A percentile compares a stretch with the other conserved stretches of the same genome.
Conservation (phyloP, 345 rosid species). For the Carallia pectinifolia region DNA sequence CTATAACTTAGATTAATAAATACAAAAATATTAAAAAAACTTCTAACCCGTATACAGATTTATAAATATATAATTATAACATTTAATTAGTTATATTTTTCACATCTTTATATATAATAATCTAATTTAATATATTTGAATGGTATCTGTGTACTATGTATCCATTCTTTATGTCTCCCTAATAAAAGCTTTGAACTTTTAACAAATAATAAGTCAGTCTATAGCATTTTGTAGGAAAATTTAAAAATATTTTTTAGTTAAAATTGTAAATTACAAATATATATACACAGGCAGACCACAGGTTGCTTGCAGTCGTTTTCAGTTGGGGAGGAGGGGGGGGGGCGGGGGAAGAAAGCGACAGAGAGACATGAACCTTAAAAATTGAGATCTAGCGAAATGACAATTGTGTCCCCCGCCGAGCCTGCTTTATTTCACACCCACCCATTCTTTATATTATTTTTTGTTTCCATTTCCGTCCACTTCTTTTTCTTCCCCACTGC, state of each 20-base stretch:
- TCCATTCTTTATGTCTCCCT: not conserved
- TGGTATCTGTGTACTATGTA: too few species aligned
- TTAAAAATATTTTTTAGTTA: too few species aligned
- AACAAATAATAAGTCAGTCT: constrained; percentile 32
- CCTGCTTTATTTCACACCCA: not conserved
- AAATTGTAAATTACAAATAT: not conserved
- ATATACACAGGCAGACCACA: constrained; percentile 56
- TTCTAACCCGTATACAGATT: not conserved
- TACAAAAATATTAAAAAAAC: not conserved
- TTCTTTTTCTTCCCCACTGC: constrained; percentile 15
- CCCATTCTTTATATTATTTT: not conserved
- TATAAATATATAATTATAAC: not conserved
- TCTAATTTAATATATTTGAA: too few species aligned
- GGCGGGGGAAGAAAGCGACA: constrained; percentile 21
- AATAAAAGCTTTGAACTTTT: constrained; percentile 10
- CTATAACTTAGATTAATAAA: not conserved
- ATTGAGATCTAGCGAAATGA: constrained; percentile 26
- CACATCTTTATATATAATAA: not conserved
- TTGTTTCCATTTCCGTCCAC: constrained; percentile 22
- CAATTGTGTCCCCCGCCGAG: constrained; percentile 27
- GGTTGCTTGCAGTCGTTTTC: constrained; percentile 96
- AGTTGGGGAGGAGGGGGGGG: constrained; percentile 27
- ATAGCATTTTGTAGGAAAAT: constrained; percentile 16
- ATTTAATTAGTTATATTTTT: not conserved
- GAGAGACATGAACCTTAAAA: constrained; percentile 59